phyloP scores from a whole-genome alignment of 805 yeast species.

The Myxozyma monticola region DNA sequence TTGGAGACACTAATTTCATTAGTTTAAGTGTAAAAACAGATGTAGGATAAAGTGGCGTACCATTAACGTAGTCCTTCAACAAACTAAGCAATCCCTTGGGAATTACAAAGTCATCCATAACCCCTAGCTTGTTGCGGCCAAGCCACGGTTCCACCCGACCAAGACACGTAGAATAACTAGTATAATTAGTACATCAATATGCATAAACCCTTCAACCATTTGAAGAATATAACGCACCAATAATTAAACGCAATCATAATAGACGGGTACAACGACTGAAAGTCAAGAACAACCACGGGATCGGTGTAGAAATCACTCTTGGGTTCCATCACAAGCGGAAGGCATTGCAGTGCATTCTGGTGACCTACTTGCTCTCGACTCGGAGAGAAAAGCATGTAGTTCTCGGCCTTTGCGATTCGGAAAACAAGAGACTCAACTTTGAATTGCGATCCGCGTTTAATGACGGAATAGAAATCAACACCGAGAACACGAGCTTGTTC shows the following conservation, averaged over 20 bases:
- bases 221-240: constrained; percentile 49
- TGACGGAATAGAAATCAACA: constrained; percentile 82
- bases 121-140: constrained; percentile 42
- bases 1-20: constrained; percentile 61
- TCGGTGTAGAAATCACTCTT: constrained; percentile 78
- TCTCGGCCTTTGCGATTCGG: constrained; percentile 75
- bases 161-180: constrained; percentile 44
- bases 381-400: constrained; percentile 72
- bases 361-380: constrained; percentile 75
- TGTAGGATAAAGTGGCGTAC: constrained; percentile 1
- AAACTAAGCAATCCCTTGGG: constrained; percentile 58
- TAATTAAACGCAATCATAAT: constrained; percentile 87
- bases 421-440: constrained; percentile 84
- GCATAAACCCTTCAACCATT: background rate
- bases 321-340: constrained; percentile 94
- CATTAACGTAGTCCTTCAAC: constrained; percentile 53
- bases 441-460: constrained; percentile 89
- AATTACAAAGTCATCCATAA: constrained; percentile 46
- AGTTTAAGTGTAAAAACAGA: background rate
- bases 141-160: constrained; percentile 40
- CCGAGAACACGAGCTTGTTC: constrained; percentile 88
- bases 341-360: constrained; percentile 81
- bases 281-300: constrained; percentile 87
- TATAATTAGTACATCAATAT: background rate
- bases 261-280: constrained; percentile 92